Percentiles rank a stretch among this genome's conserved stretches.
Conservation (phyloP, 305 asterid species). For the Fraxinus greggii region DNA sequence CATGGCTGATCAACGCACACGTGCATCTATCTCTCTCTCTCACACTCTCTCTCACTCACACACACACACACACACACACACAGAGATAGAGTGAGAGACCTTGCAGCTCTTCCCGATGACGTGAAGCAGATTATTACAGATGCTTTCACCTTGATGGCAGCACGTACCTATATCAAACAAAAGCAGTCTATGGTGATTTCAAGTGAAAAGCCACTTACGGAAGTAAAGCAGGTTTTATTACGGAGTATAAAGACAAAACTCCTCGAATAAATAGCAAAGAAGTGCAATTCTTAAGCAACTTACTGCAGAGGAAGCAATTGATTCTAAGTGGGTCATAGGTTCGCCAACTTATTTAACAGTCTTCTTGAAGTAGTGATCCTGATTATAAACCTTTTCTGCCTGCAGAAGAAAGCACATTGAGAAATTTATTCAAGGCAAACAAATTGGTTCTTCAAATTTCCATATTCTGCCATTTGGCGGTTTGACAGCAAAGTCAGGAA, state of each 20-base stretch:
- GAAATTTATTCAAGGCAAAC: not conserved
- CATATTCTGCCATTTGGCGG: not conserved
- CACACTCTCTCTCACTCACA: not conserved
- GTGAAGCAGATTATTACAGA: constrained; percentile 84
- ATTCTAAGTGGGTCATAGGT: constrained; percentile 82
- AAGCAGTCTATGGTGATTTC: constrained; percentile 11
- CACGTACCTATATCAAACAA: constrained; percentile 59
- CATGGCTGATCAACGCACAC: not conserved
- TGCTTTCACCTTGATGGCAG: constrained; percentile 87
- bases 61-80: not conserved
- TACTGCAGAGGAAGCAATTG: constrained; percentile 91
- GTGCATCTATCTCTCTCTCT: not conserved
- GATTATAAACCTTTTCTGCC: constrained; percentile 87
- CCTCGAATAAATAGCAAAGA: not conserved
- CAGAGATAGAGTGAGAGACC: constrained; percentile 21
- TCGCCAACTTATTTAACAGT: constrained; percentile 66
- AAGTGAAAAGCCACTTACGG: not conserved
- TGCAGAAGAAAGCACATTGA: constrained; percentile 30
- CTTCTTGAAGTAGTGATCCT: constrained; percentile 77
- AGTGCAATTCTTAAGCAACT: constrained; percentile 16
- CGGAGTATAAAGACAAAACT: not conserved
- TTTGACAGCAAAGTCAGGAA: not conserved
- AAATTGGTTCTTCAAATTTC: not conserved
- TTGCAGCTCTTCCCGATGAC: constrained; percentile 82
- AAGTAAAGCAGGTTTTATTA: constrained; percentile 8